A percentile compares a stretch with the other conserved stretches of the same genome.
Conservation (phyloP, 495 filamentous ascomycete genomes). For the Beverwykella pulmonaria region DNA sequence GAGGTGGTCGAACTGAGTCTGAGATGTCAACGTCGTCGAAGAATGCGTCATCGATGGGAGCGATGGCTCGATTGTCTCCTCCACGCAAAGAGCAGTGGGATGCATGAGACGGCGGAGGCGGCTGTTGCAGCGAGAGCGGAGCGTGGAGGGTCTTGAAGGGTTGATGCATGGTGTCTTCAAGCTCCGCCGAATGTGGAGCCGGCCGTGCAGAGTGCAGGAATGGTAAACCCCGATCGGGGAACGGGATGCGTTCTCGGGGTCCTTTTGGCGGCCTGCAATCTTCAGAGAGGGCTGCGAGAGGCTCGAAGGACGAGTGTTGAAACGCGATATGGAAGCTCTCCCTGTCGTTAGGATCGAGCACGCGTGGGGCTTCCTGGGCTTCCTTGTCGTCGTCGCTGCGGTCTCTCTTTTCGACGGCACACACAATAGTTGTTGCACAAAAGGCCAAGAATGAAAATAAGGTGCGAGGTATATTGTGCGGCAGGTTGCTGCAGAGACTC, state of each 20-base stretch:
- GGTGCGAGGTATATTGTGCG: constrained; percentile 4
- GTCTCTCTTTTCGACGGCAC: neutral
- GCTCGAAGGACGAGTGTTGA: constrained; percentile 1
- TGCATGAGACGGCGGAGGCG: constrained; percentile 29
- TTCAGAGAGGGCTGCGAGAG: neutral
- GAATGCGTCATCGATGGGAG: neutral
- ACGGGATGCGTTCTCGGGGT: constrained; percentile 14
- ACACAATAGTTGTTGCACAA: neutral
- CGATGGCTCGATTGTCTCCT: constrained; percentile 21
- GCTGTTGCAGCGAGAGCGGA: constrained; percentile 14
- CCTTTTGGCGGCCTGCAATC: constrained; percentile 19
- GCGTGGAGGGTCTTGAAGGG: neutral
- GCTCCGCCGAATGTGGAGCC: constrained; percentile 5
- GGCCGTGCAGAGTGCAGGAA: constrained; percentile 12
- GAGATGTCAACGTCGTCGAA: constrained; percentile 34
- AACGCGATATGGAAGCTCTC: constrained; percentile 25
- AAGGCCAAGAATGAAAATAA: neutral
- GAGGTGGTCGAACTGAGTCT: constrained; percentile 28
- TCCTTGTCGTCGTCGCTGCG: constrained; percentile 5
- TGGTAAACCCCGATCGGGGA: constrained; percentile 13
- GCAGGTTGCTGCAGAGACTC: constrained; percentile 1
- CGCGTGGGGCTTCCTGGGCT: constrained; percentile 13
- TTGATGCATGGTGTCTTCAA: constrained; percentile 11
- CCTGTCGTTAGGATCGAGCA: constrained; percentile 10
- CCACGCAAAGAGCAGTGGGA: constrained; percentile 31